A percentile compares a stretch with the other conserved stretches of the same genome.
These are phyloP conservation scores for Verticillium longisporum DNA, from an alignment of 2,329 filamentous ascomycete genomes.

Conservation along the genomic window DNA sequence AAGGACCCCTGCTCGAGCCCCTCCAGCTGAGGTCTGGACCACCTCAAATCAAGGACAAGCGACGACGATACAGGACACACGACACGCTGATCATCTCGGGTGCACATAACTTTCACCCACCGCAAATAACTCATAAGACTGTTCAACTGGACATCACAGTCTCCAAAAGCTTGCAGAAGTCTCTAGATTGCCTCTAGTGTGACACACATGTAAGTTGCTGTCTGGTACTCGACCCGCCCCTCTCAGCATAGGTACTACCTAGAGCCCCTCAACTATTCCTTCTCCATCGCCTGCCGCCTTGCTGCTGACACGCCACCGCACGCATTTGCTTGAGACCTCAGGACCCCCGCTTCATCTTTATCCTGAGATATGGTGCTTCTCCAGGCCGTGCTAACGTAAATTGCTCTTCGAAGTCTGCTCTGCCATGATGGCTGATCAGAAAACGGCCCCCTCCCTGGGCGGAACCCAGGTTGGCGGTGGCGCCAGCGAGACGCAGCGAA, in stretches of 20 bases:
- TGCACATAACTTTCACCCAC: neutral
- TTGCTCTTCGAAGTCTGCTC: neutral
- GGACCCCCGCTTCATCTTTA: neutral
- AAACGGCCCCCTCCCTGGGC: neutral
- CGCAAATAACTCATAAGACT: neutral
- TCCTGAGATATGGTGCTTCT: neutral
- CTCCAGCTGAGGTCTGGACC: neutral
- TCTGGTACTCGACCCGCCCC: neutral
- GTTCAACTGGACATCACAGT: too few relatives aligned
- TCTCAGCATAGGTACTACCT: neutral
- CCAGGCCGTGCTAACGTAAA: neutral
- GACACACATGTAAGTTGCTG: neutral
- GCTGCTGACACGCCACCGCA: neutral
- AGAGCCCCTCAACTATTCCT: neutral
- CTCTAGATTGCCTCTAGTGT: neutral
- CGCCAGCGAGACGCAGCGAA: conserved; percentile 31
- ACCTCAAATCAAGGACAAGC: neutral
- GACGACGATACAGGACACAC: neutral
- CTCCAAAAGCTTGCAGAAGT: too few relatives aligned
- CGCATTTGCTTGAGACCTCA: too few relatives aligned
- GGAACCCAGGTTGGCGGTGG: conserved; percentile 38
- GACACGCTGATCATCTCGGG: neutral
- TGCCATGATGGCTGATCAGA: neutral
- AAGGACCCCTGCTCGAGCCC: neutral
- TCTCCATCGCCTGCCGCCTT: neutral